phyloP scores from a whole-genome alignment of 2,329 filamentous ascomycete genomes.

The Dactylellina parvicollis region DNA sequence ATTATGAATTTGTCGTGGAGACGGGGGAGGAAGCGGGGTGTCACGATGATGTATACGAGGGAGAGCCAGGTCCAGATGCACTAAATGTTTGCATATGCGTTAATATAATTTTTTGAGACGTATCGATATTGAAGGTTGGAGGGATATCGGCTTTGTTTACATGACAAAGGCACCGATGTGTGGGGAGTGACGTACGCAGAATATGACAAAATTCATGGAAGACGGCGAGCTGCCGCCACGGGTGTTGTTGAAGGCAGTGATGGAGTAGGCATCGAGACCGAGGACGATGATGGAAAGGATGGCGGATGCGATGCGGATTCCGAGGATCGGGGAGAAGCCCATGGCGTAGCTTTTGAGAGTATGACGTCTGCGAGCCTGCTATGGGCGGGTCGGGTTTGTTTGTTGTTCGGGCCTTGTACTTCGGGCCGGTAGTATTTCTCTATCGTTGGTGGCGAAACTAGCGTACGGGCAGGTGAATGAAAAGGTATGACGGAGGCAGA shows the following conservation, averaged over 20 bases:
- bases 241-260: conserved; percentile 45
- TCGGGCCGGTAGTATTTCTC: background rate
- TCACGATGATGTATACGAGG: conserved; percentile 46
- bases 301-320: conserved; percentile 38
- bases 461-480: background rate
- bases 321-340: conserved; percentile 48
- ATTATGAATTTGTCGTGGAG: conserved; percentile 51
- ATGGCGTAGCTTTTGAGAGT: conserved; percentile 16
- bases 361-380: conserved; percentile 10
- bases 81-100: conserved; percentile 1
- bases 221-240: conserved; percentile 35
- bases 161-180: background rate
- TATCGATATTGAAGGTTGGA: no score
- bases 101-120: background rate
- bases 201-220: conserved; percentile 51
- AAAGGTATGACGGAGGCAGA: no score
- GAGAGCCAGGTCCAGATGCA: conserved; percentile 50
- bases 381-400: background rate
- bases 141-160: no score
- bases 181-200: conserved; percentile 28
- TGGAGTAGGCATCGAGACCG: conserved; percentile 45
- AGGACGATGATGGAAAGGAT: conserved; percentile 48
- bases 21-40: conserved; percentile 48
- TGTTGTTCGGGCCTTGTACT: background rate
- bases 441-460: background rate